Conservation (phyloP, 2,329 filamentous ascomycete species). For the Phialocephala subalpina region DNA sequence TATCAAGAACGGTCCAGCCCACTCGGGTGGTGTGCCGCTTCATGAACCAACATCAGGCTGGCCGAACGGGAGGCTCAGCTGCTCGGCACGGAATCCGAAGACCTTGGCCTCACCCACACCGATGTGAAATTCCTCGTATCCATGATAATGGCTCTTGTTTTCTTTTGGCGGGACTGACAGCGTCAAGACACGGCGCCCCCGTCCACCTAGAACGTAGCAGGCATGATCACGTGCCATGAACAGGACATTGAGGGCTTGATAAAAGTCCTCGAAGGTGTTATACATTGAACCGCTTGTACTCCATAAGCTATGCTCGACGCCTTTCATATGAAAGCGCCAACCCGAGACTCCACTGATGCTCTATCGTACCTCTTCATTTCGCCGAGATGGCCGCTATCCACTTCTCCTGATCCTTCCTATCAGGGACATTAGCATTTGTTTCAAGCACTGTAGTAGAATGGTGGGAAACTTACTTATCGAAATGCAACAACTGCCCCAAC, state of each 20-base stretch:
- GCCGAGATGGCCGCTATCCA: conserved; percentile 76
- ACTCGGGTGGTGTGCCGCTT: not conserved
- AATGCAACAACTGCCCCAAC: conserved; percentile 76
- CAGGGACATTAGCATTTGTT: conserved; percentile 27
- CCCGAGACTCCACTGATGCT: conserved; percentile 1
- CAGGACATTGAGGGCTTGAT: not conserved
- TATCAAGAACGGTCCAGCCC: not conserved
- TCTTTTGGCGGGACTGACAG: too few relatives aligned
- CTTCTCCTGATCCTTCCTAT: conserved; percentile 80
- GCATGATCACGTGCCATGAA: not conserved
- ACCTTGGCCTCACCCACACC: not conserved
- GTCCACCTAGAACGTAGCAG: too few relatives aligned
- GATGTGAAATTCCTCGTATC: not conserved
- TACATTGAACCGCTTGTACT: not conserved
- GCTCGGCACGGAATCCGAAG: not conserved
- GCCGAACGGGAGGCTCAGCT: not conserved
- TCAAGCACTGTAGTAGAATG: too few relatives aligned
- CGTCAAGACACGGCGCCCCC: too few relatives aligned
- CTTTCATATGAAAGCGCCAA: conserved; percentile 3
- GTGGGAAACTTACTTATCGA: conserved; percentile 71
- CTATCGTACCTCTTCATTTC: conserved; percentile 26
- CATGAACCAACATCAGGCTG: not conserved
- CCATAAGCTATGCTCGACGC: conserved; percentile 2
- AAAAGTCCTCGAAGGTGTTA: not conserved
- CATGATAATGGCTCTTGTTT: too few relatives aligned